These are phyloP conservation scores for Madurella mycetomatis DNA, from an alignment of 2,329 filamentous ascomycete genomes.

Conservation along the genomic window DNA sequence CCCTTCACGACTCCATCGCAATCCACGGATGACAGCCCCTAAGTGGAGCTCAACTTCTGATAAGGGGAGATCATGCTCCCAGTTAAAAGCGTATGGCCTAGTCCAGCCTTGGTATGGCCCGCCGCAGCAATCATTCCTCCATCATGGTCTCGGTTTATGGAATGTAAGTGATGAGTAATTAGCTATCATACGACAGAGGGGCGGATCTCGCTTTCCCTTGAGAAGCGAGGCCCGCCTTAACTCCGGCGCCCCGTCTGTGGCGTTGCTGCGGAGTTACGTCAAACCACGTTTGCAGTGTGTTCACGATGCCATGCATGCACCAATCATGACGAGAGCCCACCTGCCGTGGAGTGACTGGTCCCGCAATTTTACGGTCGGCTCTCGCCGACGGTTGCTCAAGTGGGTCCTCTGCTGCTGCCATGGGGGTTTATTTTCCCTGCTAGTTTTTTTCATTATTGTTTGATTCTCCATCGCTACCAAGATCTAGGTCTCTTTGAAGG, in stretches of 20 bases:
- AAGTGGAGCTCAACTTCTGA: not conserved
- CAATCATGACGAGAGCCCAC: constrained; percentile 1
- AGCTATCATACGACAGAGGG: not conserved
- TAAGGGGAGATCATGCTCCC: no score
- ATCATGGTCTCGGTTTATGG: not conserved
- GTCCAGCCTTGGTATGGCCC: not conserved
- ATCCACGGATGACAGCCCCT: not conserved
- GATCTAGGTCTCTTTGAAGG: not conserved
- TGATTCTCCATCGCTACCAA: not conserved
- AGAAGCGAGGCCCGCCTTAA: constrained; percentile 4
- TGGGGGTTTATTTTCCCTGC: no score
- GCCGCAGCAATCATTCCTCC: not conserved
- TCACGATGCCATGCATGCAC: not conserved
- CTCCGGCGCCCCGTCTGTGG: not conserved
- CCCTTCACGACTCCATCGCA: not conserved
- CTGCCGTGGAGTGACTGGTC: not conserved
- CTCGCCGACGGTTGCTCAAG: no score
- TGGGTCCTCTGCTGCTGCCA: no score
- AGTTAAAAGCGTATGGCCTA: no score
- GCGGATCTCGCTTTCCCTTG: not conserved
- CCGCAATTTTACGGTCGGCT: no score
- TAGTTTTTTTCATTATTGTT: no score
- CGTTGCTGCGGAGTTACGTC: constrained; percentile 10
- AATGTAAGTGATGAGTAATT: not conserved
- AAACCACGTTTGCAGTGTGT: not conserved